These are phyloP conservation scores for Phytophthora sojae DNA, from an alignment of 352 stramenopile species.

Conservation along the genomic window DNA sequence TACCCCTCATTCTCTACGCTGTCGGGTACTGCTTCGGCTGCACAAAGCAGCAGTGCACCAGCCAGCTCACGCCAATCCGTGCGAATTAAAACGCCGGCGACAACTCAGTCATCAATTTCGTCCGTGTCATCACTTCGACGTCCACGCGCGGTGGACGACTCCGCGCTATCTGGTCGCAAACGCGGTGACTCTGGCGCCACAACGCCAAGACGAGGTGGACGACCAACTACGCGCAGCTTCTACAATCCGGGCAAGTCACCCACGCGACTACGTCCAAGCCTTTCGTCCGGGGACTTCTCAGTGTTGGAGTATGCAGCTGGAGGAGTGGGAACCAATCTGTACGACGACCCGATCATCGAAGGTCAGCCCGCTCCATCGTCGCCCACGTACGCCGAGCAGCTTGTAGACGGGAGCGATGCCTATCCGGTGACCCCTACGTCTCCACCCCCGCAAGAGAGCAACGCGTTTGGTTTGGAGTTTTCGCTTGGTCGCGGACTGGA, in stretches of 20 bases:
- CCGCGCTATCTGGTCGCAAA: slow-evolving; percentile 33
- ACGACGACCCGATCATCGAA: slow-evolving; percentile 51
- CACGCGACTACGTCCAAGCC: slow-evolving; percentile 32
- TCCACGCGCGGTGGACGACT: slow-evolving; percentile 51
- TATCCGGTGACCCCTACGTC: slow-evolving; percentile 26
- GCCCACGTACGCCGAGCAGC: slow-evolving; percentile 35
- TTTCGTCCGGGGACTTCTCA: slow-evolving; percentile 39
- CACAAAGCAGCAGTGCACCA: slow-evolving; percentile 15
- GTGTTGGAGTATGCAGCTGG: slow-evolving; percentile 32
- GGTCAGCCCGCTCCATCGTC: slow-evolving; percentile 39
- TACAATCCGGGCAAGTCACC: slow-evolving; percentile 44
- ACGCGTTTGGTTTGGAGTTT: slow-evolving; percentile 11
- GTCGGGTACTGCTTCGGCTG: slow-evolving; percentile 3
- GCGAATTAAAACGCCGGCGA: slow-evolving; percentile 29
- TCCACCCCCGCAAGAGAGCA: slow-evolving; percentile 20
- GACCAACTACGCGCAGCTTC: slow-evolving; percentile 41
- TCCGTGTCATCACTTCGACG: slow-evolving; percentile 31
- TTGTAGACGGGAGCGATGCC: slow-evolving; percentile 16
- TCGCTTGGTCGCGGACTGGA: slow-evolving; percentile 25
- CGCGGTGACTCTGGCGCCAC: slow-evolving; percentile 34
- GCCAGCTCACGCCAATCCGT: slow-evolving; percentile 39
- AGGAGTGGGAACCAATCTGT: slow-evolving; percentile 38
- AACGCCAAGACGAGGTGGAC: slow-evolving; percentile 36
- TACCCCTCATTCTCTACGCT: slow-evolving; percentile 41
- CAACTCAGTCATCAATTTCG: slow-evolving; percentile 27